Evolutionary conservation across 352 stramenopile species (phyloP).

Genomic region (Aphanomyces stellatus): DNA sequence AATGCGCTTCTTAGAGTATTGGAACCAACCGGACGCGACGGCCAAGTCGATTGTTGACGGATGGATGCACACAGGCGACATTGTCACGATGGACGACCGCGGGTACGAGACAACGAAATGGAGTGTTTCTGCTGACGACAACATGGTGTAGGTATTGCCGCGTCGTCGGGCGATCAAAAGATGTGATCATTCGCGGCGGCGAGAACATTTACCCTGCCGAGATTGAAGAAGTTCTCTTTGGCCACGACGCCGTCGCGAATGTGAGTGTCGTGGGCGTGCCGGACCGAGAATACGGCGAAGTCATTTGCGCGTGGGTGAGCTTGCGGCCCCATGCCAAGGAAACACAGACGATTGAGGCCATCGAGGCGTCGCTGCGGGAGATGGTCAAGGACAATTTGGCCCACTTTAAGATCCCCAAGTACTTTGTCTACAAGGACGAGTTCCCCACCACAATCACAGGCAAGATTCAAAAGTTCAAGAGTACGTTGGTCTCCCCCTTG

Average conservation of each 20-base stretch:
- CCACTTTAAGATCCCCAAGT: constrained; percentile 25
- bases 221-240: constrained; percentile 19
- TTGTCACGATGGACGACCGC: constrained; percentile 19
- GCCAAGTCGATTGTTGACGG: constrained; percentile 15
- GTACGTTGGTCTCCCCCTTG: background rate
- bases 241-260: constrained; percentile 17
- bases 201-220: constrained; percentile 20
- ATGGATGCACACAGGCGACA: constrained; percentile 20
- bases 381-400: constrained; percentile 11
- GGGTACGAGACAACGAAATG: too few species aligned
- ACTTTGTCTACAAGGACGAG: constrained; percentile 23
- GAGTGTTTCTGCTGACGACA: too few species aligned
- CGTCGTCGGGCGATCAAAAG: constrained; percentile 17
- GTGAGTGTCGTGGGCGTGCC: constrained; percentile 23
- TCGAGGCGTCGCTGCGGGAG: constrained; percentile 4
- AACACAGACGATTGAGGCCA: background rate
- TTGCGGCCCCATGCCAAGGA: background rate
- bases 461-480: constrained; percentile 26
- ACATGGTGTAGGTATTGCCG: too few species aligned
- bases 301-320: constrained; percentile 23
- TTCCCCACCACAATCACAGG: constrained; percentile 25
- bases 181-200: constrained; percentile 19
- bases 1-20: constrained; percentile 5
- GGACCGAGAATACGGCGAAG: constrained; percentile 23
- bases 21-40: constrained; percentile 14